These are phyloP conservation scores for Paraphaeosphaeria minitans DNA, from an alignment of 2,329 filamentous ascomycete genomes.

Conservation along the genomic window DNA sequence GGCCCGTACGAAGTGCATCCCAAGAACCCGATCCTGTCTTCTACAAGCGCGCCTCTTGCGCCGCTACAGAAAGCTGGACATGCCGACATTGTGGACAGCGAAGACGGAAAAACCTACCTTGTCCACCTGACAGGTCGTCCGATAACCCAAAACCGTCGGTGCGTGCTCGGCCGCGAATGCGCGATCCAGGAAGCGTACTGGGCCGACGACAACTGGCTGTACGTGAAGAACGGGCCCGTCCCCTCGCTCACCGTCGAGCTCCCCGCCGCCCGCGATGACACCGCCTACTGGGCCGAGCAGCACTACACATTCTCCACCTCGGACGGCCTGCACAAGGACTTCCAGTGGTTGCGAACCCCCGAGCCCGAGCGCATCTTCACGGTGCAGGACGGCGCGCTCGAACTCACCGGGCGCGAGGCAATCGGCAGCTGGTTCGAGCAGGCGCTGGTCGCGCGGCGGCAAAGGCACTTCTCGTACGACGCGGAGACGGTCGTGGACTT, in stretches of 20 bases:
- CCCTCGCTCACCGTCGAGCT: slow-evolving; percentile 50
- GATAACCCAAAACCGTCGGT: slow-evolving; percentile 38
- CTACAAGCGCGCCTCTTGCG: slow-evolving; percentile 41
- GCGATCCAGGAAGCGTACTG: slow-evolving; percentile 64
- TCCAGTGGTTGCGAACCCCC: slow-evolving; percentile 63
- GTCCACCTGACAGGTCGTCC: slow-evolving; percentile 44
- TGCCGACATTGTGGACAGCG: slow-evolving; percentile 44
- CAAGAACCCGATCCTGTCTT: slow-evolving; percentile 50
- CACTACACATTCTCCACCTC: slow-evolving; percentile 54
- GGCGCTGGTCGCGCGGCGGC: slow-evolving; percentile 60
- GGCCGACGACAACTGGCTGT: slow-evolving; percentile 66
- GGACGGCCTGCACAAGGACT: slow-evolving; percentile 57
- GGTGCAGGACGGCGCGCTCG: slow-evolving; percentile 53
- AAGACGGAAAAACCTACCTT: slow-evolving; percentile 40
- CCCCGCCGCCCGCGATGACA: slow-evolving; percentile 35
- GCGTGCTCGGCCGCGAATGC: slow-evolving; percentile 44
- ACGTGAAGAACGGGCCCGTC: slow-evolving; percentile 61
- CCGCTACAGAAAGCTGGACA: slow-evolving; percentile 44
- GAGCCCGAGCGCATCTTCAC: slow-evolving; percentile 52
- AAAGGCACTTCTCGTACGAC: slow-evolving; percentile 66
- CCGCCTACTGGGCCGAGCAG: slow-evolving; percentile 50
- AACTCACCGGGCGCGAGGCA: slow-evolving; percentile 60
- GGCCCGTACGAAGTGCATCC: slow-evolving; percentile 51
- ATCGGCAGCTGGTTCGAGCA: slow-evolving; percentile 56
- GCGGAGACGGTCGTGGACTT: slow-evolving; percentile 63